These are phyloP conservation scores for Aspergillus tanneri DNA, from an alignment of 2,329 filamentous ascomycete species.

Conservation along the genomic window DNA sequence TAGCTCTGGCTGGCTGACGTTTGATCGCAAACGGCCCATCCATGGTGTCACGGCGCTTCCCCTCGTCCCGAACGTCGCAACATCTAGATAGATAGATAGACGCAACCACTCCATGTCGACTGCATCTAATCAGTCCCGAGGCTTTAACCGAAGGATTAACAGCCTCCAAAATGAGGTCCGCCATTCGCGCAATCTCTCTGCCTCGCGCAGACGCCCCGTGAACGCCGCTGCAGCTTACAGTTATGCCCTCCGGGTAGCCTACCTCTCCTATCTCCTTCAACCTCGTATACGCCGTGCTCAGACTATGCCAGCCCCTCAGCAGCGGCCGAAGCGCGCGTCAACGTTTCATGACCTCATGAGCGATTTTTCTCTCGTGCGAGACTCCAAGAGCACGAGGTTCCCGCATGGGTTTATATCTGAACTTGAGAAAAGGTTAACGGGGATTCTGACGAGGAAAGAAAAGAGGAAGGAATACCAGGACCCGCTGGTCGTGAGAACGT, in stretches of 20 bases:
- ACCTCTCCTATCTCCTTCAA: slow-evolving; percentile 88
- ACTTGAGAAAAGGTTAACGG: slow-evolving; percentile 74
- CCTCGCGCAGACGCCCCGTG: slow-evolving; percentile 44
- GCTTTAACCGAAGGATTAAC: slow-evolving; percentile 48
- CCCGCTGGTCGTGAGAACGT: slow-evolving; percentile 85
- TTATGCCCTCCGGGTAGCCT: slow-evolving; percentile 86
- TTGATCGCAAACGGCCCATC: slow-evolving; percentile 25
- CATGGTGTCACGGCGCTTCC: slow-evolving; percentile 35
- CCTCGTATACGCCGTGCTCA: slow-evolving; percentile 86
- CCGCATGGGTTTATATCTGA: slow-evolving; percentile 70
- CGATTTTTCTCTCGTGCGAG: slow-evolving; percentile 70
- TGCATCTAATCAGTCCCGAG: slow-evolving; percentile 46
- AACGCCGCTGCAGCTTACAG: slow-evolving; percentile 78
- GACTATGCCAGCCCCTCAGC: slow-evolving; percentile 68
- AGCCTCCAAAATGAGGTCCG: slow-evolving; percentile 46
- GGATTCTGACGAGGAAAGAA: slow-evolving; percentile 78
- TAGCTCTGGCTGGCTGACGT: slow-evolving; percentile 21
- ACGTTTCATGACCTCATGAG: slow-evolving; percentile 81
- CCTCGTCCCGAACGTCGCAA: slow-evolving; percentile 24
- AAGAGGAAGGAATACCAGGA: slow-evolving; percentile 86
- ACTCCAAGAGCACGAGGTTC: slow-evolving; percentile 68
- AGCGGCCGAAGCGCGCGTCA: slow-evolving; percentile 66
- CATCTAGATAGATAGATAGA: slow-evolving; percentile 28
- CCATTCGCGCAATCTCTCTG: slow-evolving; percentile 45
- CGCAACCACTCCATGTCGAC: slow-evolving; percentile 45